A percentile compares a stretch with the other conserved stretches of the same genome.
These are phyloP conservation scores for Micractinium sp. DNA, from an alignment of 139 green algal genomes.

Conservation along the genomic window DNA sequence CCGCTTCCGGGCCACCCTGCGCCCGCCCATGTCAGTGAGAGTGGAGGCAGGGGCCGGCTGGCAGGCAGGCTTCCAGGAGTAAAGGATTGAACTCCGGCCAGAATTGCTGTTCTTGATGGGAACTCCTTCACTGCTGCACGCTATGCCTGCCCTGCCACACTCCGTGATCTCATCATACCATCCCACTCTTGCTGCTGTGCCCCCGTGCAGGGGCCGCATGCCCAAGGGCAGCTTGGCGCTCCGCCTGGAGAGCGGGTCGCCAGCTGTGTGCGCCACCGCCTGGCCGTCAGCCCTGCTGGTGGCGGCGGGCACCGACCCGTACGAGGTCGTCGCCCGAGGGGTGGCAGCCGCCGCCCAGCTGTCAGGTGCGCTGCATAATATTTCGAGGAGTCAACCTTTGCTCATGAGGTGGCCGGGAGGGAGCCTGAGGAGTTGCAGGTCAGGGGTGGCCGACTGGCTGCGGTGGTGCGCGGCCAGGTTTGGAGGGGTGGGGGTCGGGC, in stretches of 20 bases:
- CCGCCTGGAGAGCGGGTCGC: constrained; percentile 75
- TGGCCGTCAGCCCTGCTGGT: constrained; percentile 43
- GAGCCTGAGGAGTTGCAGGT: no score
- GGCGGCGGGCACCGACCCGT: constrained; percentile 60
- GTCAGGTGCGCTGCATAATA: constrained; percentile 59
- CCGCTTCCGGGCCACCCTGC: constrained; percentile 74
- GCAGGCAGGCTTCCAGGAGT: neutral
- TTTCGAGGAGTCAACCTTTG: no score
- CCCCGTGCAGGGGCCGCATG: neutral
- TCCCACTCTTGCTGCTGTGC: no score
- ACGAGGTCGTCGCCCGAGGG: constrained; percentile 59
- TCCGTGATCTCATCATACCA: no score
- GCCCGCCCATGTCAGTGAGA: constrained; percentile 38
- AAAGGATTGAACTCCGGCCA: neutral
- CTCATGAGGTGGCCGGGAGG: no score
- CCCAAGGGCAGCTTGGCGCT: constrained; percentile 57
- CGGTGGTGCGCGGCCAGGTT: no score
- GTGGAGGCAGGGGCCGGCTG: no score
- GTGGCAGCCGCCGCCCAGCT: constrained; percentile 71
- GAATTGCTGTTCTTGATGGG: neutral
- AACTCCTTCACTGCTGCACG: neutral
- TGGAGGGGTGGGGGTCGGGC: no score
- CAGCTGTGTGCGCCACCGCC: constrained; percentile 29
- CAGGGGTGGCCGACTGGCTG: no score
- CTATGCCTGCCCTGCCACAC: neutral